These are phyloP conservation scores for Daedaleopsis sinensis DNA, from an alignment of 768 basidiomycete species.

Conservation along the genomic window DNA sequence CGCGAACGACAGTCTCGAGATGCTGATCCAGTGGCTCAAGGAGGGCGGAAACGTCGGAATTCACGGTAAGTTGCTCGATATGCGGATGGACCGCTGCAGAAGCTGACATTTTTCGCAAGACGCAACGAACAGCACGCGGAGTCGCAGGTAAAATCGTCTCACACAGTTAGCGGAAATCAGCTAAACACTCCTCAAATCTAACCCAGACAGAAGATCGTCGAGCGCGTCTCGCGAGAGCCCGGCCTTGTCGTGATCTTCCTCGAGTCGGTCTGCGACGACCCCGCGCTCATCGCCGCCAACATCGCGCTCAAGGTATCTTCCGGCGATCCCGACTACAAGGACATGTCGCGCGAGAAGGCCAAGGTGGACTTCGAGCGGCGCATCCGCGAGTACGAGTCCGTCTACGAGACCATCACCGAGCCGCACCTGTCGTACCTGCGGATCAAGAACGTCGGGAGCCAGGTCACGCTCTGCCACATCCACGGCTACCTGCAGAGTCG, in stretches of 20 bases:
- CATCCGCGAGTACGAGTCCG: slow-evolving; percentile 91
- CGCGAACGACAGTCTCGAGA: slow-evolving; percentile 91
- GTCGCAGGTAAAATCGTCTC: slow-evolving; percentile 58
- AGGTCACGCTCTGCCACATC: slow-evolving; percentile 84
- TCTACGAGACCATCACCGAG: slow-evolving; percentile 95
- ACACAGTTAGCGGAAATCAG: not conserved
- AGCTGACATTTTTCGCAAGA: slow-evolving; percentile 48
- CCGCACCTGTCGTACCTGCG: slow-evolving; percentile 87
- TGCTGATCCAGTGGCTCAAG: slow-evolving; percentile 93
- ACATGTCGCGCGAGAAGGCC: slow-evolving; percentile 82
- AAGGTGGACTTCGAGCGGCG: slow-evolving; percentile 88
- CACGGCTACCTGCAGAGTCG: slow-evolving; percentile 96
- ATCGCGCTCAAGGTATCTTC: slow-evolving; percentile 94
- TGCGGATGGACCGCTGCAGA: not conserved
- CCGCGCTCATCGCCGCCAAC: slow-evolving; percentile 92
- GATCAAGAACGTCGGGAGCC: slow-evolving; percentile 91
- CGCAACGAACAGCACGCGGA: slow-evolving; percentile 90
- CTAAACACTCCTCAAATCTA: too few species aligned
- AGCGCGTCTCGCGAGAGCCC: slow-evolving; percentile 83
- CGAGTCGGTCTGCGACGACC: slow-evolving; percentile 94
- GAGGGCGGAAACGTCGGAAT: slow-evolving; percentile 97
- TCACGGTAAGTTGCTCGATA: slow-evolving; percentile 64
- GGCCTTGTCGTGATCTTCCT: slow-evolving; percentile 90
- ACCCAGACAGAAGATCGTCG: slow-evolving; percentile 77
- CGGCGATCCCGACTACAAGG: slow-evolving; percentile 97